Conservation (phyloP, 768 basidiomycete genomes). For the Lactarius psammicola region DNA sequence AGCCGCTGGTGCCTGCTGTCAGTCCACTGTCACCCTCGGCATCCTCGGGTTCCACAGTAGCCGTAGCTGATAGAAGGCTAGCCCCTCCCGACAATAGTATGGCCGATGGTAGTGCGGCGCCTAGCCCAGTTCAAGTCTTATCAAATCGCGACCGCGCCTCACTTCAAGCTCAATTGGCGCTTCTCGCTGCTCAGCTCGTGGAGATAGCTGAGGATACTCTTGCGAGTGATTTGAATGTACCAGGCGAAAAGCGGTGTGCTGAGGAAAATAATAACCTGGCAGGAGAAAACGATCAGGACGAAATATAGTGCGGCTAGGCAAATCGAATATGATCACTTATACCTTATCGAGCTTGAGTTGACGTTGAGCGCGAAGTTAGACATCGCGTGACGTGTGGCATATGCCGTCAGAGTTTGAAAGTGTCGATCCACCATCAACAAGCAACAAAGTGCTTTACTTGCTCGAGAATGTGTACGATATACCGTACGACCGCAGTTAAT, state of each 20-base stretch:
- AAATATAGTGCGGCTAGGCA: constrained; percentile 19
- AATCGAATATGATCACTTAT: not conserved
- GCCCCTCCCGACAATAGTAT: constrained; percentile 10
- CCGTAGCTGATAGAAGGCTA: not conserved
- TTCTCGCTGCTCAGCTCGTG: constrained; percentile 68
- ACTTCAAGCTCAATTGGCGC: constrained; percentile 68
- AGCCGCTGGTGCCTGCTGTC: constrained; percentile 24
- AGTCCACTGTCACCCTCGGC: not conserved
- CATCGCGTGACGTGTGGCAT: not conserved
- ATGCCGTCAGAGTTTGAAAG: not conserved
- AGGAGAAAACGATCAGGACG: constrained; percentile 19
- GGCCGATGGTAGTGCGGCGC: constrained; percentile 15
- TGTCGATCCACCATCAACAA: not conserved
- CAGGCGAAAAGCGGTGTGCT: constrained; percentile 1
- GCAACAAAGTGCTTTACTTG: not conserved
- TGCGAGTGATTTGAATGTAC: constrained; percentile 23
- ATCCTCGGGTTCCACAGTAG: not conserved
- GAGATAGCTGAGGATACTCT: constrained; percentile 53
- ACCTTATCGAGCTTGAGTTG: not conserved
- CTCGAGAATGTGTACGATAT: not conserved
- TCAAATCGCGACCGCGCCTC: constrained; percentile 56
- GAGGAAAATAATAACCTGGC: constrained; percentile 6
- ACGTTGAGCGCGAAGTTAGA: not conserved
- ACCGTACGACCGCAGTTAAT: not conserved
- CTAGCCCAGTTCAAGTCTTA: constrained; percentile 32